phyloP scores from a whole-genome alignment of 306 rosid species.

The Begonia peltatifolia region DNA sequence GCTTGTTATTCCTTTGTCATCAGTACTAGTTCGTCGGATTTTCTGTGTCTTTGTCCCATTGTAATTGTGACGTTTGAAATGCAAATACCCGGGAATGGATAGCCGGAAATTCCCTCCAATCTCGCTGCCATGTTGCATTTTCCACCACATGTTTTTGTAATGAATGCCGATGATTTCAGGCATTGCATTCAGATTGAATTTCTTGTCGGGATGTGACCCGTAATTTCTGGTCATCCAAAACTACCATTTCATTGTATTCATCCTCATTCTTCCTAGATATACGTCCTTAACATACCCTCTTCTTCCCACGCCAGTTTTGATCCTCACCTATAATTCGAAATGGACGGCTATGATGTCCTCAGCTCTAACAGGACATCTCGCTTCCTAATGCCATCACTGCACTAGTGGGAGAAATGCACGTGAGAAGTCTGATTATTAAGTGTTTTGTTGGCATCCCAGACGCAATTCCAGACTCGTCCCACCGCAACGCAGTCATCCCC shows the following conservation, averaged over 20 bases:
- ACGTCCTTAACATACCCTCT: slow-evolving; percentile 32
- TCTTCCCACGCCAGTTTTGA: slow-evolving; percentile 35
- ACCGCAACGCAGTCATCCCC: slow-evolving; percentile 42
- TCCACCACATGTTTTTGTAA: slow-evolving; percentile 36
- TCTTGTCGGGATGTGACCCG: slow-evolving; percentile 27
- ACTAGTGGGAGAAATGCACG: slow-evolving; percentile 33
- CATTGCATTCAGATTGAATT: slow-evolving; percentile 20
- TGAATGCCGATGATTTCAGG: slow-evolving; percentile 26
- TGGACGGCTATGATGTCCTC: slow-evolving; percentile 29
- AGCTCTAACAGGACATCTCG: slow-evolving; percentile 32
- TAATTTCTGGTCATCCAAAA: slow-evolving; percentile 29
- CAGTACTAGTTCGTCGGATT: slow-evolving; percentile 55
- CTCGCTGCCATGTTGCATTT: slow-evolving; percentile 53
- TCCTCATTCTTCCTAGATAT: slow-evolving; percentile 22
- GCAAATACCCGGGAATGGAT: slow-evolving; percentile 60
- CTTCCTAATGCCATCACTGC: slow-evolving; percentile 37
- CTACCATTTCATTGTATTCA: slow-evolving; percentile 42
- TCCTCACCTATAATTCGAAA: slow-evolving; percentile 31
- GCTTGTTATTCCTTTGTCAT: slow-evolving; percentile 47
- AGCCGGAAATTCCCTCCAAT: slow-evolving; percentile 59
- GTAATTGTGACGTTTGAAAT: slow-evolving; percentile 54
- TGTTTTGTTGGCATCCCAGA: slow-evolving; percentile 32
- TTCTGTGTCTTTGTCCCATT: slow-evolving; percentile 51
- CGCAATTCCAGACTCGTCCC: slow-evolving; percentile 41
- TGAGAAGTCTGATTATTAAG: slow-evolving; percentile 24